phyloP scores from a whole-genome alignment of 129 eudicot genomes.

The Daucus carota region DNA sequence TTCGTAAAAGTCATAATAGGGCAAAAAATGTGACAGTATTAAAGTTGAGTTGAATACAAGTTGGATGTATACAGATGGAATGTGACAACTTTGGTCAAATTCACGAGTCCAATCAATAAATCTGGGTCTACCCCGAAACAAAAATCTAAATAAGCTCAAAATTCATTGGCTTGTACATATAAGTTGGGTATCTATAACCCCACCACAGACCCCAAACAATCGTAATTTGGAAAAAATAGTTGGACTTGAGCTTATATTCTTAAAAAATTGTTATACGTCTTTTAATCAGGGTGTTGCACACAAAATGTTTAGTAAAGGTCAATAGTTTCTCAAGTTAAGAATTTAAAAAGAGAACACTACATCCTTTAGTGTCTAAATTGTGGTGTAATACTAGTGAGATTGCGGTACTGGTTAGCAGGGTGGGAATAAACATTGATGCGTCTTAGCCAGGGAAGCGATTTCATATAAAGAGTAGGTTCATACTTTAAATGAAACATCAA shows the following conservation, averaged over 20 bases:
- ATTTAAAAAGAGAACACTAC: not conserved
- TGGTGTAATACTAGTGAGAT: not conserved
- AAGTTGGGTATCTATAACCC: not conserved
- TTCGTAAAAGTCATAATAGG: too few species aligned
- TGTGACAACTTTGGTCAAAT: too few species aligned
- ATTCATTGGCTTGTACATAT: not conserved
- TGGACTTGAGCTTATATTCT: not conserved
- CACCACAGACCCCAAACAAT: not conserved
- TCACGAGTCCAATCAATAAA: too few species aligned
- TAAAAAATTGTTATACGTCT: not conserved
- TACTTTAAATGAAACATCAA: not conserved
- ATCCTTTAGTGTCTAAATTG: not conserved
- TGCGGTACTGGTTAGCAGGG: not conserved
- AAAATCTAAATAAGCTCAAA: not conserved
- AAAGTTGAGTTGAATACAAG: not conserved
- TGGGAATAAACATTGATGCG: not conserved
- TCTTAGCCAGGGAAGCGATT: not conserved
- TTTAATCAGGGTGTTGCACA: not conserved
- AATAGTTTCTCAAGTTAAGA: not conserved
- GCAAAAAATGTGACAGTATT: not conserved
- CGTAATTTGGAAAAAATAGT: not conserved
- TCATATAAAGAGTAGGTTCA: too few species aligned
- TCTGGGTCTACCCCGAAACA: too few species aligned
- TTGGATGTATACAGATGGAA: not conserved
- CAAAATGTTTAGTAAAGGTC: not conserved